Evolutionary conservation across 2,329 filamentous ascomycete species (phyloP).

Genomic region (Phaeosphaeriaceae sp.): DNA sequence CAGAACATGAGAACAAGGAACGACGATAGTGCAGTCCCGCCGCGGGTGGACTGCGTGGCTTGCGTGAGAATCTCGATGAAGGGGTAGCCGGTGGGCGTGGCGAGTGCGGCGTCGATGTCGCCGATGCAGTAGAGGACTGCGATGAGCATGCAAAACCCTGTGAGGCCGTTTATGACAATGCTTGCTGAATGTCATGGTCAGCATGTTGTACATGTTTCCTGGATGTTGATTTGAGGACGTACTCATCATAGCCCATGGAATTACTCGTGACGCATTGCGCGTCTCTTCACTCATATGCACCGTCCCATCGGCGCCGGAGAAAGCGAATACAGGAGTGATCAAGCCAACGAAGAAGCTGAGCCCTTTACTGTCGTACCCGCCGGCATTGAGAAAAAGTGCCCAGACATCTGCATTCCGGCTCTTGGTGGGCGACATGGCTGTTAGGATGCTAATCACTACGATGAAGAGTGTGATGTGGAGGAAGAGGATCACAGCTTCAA

Average conservation of each 20-base stretch:
- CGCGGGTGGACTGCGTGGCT: conserved; percentile 20
- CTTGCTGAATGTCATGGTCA: background rate
- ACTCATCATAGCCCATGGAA: conserved; percentile 10
- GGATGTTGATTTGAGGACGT: background rate
- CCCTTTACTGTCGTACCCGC: conserved; percentile 48
- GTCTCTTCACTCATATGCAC: conserved; percentile 25
- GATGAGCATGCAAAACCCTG: conserved; percentile 45
- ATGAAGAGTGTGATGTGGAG: conserved; percentile 58
- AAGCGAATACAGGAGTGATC: conserved; percentile 28
- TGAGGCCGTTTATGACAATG: conserved; percentile 39
- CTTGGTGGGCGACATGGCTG: conserved; percentile 49
- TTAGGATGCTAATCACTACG: conserved; percentile 54
- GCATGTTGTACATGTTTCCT: background rate
- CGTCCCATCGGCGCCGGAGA: conserved; percentile 27
- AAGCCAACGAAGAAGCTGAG: conserved; percentile 51
- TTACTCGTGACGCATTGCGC: conserved; percentile 6
- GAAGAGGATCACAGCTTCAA: conserved; percentile 54
- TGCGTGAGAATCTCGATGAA: conserved; percentile 47
- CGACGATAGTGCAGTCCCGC: conserved; percentile 27
- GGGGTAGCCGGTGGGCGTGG: conserved; percentile 41
- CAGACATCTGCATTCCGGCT: conserved; percentile 51
- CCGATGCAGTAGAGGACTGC: conserved; percentile 47
- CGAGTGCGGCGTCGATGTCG: conserved; percentile 34
- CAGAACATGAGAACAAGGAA: conserved; percentile 29
- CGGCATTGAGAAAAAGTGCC: conserved; percentile 52